Percentiles rank a stretch among this genome's conserved stretches.
Conservation (phyloP, 2,329 filamentous ascomycete species). For the Neurospora sp. region DNA sequence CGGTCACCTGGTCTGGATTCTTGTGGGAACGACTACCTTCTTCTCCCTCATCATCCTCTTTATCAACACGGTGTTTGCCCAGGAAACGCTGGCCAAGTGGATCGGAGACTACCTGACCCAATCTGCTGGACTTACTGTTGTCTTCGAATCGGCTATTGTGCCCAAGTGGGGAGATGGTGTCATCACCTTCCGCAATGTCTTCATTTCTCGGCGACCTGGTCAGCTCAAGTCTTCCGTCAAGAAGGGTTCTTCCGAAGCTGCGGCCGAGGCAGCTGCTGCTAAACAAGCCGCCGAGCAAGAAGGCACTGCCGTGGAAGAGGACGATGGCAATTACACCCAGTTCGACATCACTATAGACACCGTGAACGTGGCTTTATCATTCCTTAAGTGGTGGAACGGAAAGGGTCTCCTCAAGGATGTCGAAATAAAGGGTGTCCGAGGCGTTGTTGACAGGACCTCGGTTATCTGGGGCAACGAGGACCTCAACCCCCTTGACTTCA, state of each 20-base stretch:
- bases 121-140: constrained; percentile 83
- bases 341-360: constrained; percentile 93
- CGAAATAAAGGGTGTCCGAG: constrained; percentile 85
- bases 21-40: constrained; percentile 96
- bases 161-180: constrained; percentile 92
- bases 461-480: constrained; percentile 61
- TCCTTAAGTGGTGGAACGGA: constrained; percentile 98
- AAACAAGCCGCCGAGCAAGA: constrained; percentile 39
- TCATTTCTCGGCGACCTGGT: constrained; percentile 83
- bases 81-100: constrained; percentile 90
- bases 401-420: constrained; percentile 87
- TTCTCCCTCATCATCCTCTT: constrained; percentile 83
- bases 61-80: constrained; percentile 93
- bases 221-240: constrained; percentile 73
- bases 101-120: constrained; percentile 92
- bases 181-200: constrained; percentile 94
- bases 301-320: constrained; percentile 41
- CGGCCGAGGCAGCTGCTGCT: constrained; percentile 76
- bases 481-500: constrained; percentile 75
- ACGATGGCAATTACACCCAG: constrained; percentile 95
- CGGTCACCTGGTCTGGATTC: constrained; percentile 87
- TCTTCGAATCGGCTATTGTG: constrained; percentile 96
- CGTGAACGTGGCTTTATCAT: constrained; percentile 92
- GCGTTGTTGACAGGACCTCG: constrained; percentile 81
- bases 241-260: constrained; percentile 79